phyloP scores from a whole-genome alignment of 192 early-diverging fungal genomes.

The Backusella luteola region DNA sequence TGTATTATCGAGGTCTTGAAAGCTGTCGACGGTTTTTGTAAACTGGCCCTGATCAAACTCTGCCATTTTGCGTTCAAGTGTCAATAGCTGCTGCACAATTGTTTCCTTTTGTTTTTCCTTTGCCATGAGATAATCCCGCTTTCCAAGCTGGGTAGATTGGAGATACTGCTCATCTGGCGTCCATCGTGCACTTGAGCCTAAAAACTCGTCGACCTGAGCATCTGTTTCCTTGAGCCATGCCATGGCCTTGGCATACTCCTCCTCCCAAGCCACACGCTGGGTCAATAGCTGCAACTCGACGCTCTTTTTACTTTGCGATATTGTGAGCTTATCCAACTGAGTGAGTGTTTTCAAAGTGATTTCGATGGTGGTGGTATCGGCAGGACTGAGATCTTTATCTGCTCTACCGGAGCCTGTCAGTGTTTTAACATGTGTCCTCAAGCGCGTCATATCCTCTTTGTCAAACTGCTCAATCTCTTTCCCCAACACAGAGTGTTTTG shows the following conservation, averaged over 20 bases:
- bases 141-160: not conserved
- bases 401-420: constrained; percentile 31
- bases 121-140: constrained; percentile 3
- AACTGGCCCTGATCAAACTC: constrained; percentile 39
- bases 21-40: constrained; percentile 24
- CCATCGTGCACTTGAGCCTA: constrained; percentile 26
- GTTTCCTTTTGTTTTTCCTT: constrained; percentile 16
- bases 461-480: constrained; percentile 42
- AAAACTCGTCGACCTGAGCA: constrained; percentile 25
- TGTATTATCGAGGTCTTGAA: constrained; percentile 40
- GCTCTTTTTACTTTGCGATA: constrained; percentile 27
- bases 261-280: constrained; percentile 40
- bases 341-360: constrained; percentile 43
- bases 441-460: constrained; percentile 41
- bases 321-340: constrained; percentile 38
- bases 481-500: constrained; percentile 34
- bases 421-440: constrained; percentile 43
- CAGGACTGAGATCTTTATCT: constrained; percentile 38
- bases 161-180: not conserved
- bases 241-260: constrained; percentile 28
- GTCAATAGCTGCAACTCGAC: constrained; percentile 32
- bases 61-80: constrained; percentile 25
- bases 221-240: constrained; percentile 23
- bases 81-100: constrained; percentile 19
- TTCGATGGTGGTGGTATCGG: constrained; percentile 48